Evolutionary conservation across 108 stramenopile genomes (phyloP).

Genomic region (Cyclostephanos invisitatus): DNA sequence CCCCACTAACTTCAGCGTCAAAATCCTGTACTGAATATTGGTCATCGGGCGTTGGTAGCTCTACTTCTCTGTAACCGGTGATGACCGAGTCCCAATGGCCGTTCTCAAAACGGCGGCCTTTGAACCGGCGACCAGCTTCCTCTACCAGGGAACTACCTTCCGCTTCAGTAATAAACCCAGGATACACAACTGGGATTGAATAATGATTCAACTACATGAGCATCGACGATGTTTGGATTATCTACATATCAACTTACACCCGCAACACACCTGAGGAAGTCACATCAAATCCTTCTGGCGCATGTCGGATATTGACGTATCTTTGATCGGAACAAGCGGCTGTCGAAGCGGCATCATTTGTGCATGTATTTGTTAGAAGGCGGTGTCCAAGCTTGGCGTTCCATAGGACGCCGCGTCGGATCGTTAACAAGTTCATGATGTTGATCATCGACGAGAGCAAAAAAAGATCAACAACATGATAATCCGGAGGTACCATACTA

Average conservation of each 20-base stretch:
- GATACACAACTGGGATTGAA: slow-evolving; percentile 41
- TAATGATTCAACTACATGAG: background rate
- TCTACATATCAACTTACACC: background rate
- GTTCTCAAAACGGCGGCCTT: slow-evolving; percentile 58
- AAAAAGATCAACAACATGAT: no score
- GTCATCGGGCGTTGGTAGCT: slow-evolving; percentile 50
- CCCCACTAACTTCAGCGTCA: background rate
- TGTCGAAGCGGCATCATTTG: background rate
- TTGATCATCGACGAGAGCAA: background rate
- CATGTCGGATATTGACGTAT: slow-evolving; percentile 42
- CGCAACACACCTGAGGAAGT: slow-evolving; percentile 14
- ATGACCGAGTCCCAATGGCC: slow-evolving; percentile 95
- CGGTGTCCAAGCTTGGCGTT: background rate
- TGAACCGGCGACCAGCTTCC: slow-evolving; percentile 47
- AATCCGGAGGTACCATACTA: no score
- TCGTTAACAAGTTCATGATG: background rate
- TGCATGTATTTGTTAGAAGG: background rate
- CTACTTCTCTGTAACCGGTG: slow-evolving; percentile 78
- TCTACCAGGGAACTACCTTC: slow-evolving; percentile 45
- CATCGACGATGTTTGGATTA: slow-evolving; percentile 37
- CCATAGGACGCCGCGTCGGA: background rate
- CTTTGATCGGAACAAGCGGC: slow-evolving; percentile 31
- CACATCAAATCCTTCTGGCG: slow-evolving; percentile 28
- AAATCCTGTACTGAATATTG: background rate
- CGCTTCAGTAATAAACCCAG: slow-evolving; percentile 46